These are phyloP conservation scores for Ganoderma sinense DNA, from an alignment of 1,284 basidiomycete genomes.

Conservation along the genomic window DNA sequence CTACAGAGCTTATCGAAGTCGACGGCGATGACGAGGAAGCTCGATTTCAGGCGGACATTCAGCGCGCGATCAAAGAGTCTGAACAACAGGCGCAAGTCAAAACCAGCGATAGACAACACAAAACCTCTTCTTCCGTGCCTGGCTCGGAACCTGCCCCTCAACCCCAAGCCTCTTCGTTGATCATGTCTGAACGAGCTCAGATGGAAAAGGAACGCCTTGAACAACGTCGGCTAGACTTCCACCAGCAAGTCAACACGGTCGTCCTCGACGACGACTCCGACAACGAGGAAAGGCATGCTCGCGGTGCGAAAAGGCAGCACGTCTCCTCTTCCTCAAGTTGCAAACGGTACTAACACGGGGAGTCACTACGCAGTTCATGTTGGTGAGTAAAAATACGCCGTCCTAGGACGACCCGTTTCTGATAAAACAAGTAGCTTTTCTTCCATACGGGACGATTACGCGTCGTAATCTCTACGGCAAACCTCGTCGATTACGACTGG, in stretches of 20 bases:
- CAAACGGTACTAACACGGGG: background rate
- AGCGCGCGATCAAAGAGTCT: constrained; percentile 47
- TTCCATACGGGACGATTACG: constrained; percentile 78
- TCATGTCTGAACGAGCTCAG: constrained; percentile 65
- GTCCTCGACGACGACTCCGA: constrained; percentile 29
- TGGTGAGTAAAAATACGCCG: constrained; percentile 49
- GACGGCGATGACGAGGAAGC: constrained; percentile 42
- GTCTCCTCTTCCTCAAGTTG: constrained; percentile 44
- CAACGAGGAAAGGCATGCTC: constrained; percentile 41
- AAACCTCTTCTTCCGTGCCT: background rate
- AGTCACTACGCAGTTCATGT: constrained; percentile 62
- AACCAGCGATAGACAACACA: background rate
- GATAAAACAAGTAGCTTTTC: constrained; percentile 57
- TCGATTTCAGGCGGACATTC: constrained; percentile 47
- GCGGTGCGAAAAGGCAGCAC: constrained; percentile 63
- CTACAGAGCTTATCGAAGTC: constrained; percentile 24
- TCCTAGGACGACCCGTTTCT: background rate
- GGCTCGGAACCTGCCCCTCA: background rate
- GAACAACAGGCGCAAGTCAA: constrained; percentile 31
- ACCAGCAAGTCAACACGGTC: constrained; percentile 23
- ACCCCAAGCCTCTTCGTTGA: background rate
- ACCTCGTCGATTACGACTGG: constrained; percentile 78
- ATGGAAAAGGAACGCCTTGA: constrained; percentile 73
- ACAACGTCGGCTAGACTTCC: constrained; percentile 48
- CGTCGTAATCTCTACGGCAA: constrained; percentile 78